Conservation (phyloP, 2,329 filamentous ascomycete genomes). For the Shiraia sp. region DNA sequence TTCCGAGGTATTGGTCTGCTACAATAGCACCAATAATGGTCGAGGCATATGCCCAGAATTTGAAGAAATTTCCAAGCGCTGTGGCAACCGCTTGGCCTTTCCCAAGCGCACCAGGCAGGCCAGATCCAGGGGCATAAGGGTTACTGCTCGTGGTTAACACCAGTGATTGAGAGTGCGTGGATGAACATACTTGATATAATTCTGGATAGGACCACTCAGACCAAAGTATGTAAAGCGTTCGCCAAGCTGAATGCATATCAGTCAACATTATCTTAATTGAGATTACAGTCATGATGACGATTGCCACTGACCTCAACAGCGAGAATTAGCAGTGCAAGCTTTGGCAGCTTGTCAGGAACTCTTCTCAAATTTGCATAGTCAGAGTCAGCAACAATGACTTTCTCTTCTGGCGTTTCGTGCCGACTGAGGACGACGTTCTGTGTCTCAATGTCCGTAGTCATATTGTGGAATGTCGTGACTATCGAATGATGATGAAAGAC, state of each 20-base stretch:
- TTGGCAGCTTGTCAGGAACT: slow-evolving; percentile 11
- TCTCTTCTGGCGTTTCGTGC: slow-evolving; percentile 5
- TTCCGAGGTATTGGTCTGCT: slow-evolving; percentile 15
- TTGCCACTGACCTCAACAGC: slow-evolving; percentile 9
- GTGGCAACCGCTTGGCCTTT: slow-evolving; percentile 12
- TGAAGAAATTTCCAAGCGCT: slow-evolving; percentile 8
- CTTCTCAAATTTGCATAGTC: slow-evolving; percentile 9
- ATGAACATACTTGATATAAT: slow-evolving; percentile 42
- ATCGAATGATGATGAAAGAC: slow-evolving; percentile 1
- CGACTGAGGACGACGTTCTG: slow-evolving; percentile 2
- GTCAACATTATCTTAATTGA: not conserved
- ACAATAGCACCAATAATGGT: slow-evolving; percentile 12
- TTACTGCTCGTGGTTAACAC: slow-evolving; percentile 2
- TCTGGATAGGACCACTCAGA: slow-evolving; percentile 13
- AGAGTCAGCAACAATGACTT: not conserved
- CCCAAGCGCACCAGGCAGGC: slow-evolving; percentile 7
- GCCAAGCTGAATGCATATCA: slow-evolving; percentile 8
- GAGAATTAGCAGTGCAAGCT: slow-evolving; percentile 13
- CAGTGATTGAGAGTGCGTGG: not conserved
- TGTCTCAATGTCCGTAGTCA: slow-evolving; percentile 7
- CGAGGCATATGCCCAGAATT: slow-evolving; percentile 9
- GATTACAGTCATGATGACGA: not conserved
- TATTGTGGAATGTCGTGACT: not conserved
- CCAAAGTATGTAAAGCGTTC: slow-evolving; percentile 18
- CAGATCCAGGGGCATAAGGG: slow-evolving; percentile 7